Conservation (phyloP, 257 asterid genomes). For the Solanum chilense region DNA sequence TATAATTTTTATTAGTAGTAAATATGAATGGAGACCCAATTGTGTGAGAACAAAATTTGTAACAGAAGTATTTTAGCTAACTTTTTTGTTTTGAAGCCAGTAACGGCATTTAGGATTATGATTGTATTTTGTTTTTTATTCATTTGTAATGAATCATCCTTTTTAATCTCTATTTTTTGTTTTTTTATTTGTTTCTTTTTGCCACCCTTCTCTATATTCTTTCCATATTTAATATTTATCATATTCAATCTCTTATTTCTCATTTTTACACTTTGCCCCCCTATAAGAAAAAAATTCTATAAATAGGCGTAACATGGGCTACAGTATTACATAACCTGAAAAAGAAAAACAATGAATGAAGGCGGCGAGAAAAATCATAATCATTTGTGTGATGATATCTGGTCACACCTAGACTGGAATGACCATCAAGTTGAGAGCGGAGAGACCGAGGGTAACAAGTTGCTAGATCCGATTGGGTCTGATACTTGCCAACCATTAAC, state of each 20-base stretch:
- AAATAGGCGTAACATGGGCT: neutral
- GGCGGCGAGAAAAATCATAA: constrained; percentile 8
- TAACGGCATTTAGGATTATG: constrained; percentile 46
- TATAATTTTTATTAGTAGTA: neutral
- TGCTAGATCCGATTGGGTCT: neutral
- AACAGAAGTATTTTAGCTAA: neutral
- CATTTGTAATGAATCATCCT: neutral
- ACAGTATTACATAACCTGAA: neutral
- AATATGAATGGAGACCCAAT: neutral
- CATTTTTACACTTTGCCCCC: neutral
- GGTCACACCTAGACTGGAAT: constrained; percentile 21
- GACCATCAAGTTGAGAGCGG: neutral
- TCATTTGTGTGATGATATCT: constrained; percentile 14
- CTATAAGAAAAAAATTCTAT: neutral
- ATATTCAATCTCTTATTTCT: neutral
- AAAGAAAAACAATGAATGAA: constrained; percentile 19
- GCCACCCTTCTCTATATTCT: neutral
- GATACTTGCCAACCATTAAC: neutral
- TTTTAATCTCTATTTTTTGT: neutral
- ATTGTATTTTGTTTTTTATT: neutral
- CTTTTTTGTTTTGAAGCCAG: constrained; percentile 31
- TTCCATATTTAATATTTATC: neutral
- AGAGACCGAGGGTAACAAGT: constrained; percentile 4
- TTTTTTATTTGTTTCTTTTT: neutral
- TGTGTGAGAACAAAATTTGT: neutral